Base-by-base conservation (phyloP, 768 basidiomycete species). In the Russula sp. region DNA sequence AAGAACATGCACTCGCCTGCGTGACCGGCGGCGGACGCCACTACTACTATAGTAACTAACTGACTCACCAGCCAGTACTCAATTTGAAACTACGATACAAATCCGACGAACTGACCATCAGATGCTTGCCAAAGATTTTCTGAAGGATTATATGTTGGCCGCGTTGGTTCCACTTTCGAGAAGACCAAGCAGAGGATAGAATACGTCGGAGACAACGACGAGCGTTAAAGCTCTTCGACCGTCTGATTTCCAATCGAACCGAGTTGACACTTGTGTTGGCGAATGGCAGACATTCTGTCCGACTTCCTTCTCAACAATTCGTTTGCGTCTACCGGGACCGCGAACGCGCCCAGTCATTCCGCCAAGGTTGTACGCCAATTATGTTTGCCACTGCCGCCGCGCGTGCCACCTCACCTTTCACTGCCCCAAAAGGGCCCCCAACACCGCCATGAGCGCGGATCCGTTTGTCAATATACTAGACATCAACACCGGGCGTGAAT, bases 141-240 rank as follows among this genome's bases (percentile, higher is more conserved):
- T 97, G 73, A 97, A 96, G 79, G 97, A 99, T 72, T 98, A 99
- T 79, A 86, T 99, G 97, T 99, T 65, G 97, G 97, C 20, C 93
- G 97, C 72, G 97, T 99, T 62, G 97, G 97, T 60, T 94, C 91
- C 59, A 99, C 97, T 11, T 97, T 94, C 38, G 97, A 99, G 82
- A 99, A 99, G 79, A 99, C 98, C 75, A 98, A 95, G 0, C 97
- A 99, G 81, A 92, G 92, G 79, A 84, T 99, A 72, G 97, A 99
- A 76, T 98, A 94, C 71, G 97, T 99, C 59, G 97, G 98, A 76
- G 97, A 99, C 75, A 73, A 79, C 8, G 97, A 99, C 80, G 98
- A 99, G 80, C 90, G 94, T 71, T 98, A 26, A 92, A 97, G 36
- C 83, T 99, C 3, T 85, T 99, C 62, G 97, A 99, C 73, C 86